Evolutionary conservation across 1,139 yeast genomes (phyloP).

Genomic region (Yamadazyma triangularis): DNA sequence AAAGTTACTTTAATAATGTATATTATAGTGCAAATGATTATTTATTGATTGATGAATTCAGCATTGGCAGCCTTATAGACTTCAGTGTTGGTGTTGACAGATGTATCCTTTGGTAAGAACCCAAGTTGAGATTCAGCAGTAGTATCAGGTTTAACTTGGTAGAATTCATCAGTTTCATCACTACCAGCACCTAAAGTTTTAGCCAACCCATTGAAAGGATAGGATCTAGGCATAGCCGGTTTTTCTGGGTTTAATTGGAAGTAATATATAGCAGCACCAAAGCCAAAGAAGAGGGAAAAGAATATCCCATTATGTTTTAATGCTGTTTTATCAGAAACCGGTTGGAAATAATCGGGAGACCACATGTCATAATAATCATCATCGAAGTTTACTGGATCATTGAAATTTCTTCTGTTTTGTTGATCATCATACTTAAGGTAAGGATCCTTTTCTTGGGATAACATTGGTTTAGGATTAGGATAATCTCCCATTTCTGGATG

Average conservation of each 20-base stretch:
- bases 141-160: constrained; percentile 40
- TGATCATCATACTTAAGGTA: constrained; percentile 73
- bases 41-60: constrained; percentile 26
- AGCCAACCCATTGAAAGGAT: constrained; percentile 73
- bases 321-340: constrained; percentile 60
- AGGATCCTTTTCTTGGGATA: constrained; percentile 66
- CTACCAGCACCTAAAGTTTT: constrained; percentile 64
- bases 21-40: no score
- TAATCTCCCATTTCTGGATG: constrained; percentile 45
- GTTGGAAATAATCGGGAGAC: constrained; percentile 77
- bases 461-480: constrained; percentile 38
- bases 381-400: constrained; percentile 66
- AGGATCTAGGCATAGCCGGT: constrained; percentile 73
- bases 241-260: constrained; percentile 67
- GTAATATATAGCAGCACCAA: constrained; percentile 51
- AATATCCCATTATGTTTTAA: constrained; percentile 49
- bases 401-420: constrained; percentile 75
- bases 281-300: constrained; percentile 51
- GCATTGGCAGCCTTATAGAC: constrained; percentile 34
- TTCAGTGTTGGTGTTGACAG: constrained; percentile 25
- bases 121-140: constrained; percentile 40
- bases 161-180: constrained; percentile 42
- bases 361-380: constrained; percentile 78
- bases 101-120: constrained; percentile 29
- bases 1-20: no score